Percentiles rank a stretch among this genome's conserved stretches.
Conservation (phyloP, 1,284 basidiomycete species). For the Porodaedalea pini region DNA sequence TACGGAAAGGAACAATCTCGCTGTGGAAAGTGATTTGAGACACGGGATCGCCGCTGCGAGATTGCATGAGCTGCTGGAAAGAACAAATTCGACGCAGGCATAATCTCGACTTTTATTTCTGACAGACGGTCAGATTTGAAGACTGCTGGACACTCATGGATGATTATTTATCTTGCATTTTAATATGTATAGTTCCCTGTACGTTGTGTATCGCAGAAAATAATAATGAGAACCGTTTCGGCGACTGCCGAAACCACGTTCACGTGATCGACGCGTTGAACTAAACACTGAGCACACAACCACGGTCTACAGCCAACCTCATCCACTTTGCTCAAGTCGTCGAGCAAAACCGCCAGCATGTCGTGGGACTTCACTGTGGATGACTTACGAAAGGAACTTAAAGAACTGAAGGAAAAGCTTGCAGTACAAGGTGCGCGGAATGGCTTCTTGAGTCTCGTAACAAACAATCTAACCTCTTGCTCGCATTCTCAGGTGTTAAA, state of each 20-base stretch:
- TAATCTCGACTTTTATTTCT: background rate
- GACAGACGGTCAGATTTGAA: background rate
- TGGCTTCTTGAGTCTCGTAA: background rate
- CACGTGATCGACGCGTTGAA: constrained; percentile 10
- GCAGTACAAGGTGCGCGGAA: constrained; percentile 18
- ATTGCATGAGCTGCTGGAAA: constrained; percentile 37
- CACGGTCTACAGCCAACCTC: background rate
- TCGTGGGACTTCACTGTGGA: constrained; percentile 19
- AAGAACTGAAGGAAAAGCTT: constrained; percentile 16
- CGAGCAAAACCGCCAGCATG: constrained; percentile 3
- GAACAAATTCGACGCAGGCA: constrained; percentile 19
- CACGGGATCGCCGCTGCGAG: constrained; percentile 35
- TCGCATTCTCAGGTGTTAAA: constrained; percentile 26
- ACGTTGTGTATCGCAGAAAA: background rate
- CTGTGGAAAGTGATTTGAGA: constrained; percentile 22
- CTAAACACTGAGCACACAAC: background rate
- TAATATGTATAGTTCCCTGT: no score
- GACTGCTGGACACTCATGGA: background rate
- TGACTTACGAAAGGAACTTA: constrained; percentile 17
- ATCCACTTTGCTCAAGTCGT: background rate
- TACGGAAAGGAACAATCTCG: background rate
- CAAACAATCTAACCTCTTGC: background rate
- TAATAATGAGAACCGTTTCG: background rate
- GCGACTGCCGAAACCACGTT: background rate
- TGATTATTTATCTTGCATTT: background rate